Evolutionary conservation across 2,329 filamentous ascomycete species (phyloP), one percentile per base, ranked within the genome.

Genomic region (Coniella lustricola): DNA sequence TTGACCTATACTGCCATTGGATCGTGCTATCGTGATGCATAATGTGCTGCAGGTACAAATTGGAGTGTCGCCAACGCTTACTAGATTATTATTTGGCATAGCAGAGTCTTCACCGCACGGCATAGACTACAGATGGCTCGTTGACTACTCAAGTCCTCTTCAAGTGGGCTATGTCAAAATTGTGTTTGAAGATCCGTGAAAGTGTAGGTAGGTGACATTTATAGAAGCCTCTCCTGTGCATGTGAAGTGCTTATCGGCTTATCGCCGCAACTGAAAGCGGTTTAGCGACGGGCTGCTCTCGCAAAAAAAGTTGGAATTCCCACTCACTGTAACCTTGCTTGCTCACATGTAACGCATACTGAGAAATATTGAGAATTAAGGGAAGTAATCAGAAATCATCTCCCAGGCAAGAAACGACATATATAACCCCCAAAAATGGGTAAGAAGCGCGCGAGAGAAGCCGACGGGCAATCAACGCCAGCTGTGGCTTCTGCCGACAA

Each of bases 381-480:
- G 14, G 7, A 16, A 13, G 17, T 12, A 45, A 21, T 10, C 40
- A 25, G 2, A 17, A 34, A 18, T 8, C 22, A 16, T 20, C 34
- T 18, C 16, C 9, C 4, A 10, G 34, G n/a, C 18, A 22, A 21
- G 12, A 5, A 17, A 43, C 20, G 22, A 43, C 32, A 32, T 31
- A 21, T 16, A 29, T 10, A 29, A 10, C 25, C 5, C 25, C 5
- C 25, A 46, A 46, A 2, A 51, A 67, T 67, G 65, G 64, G 57
- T 10, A 67, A 65, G 52, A 67, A 67, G 46, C 56, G 65, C 29
- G 52, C 64, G 54, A 65, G 65, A 62, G 63, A 67, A 17, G 58
- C 57, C 33, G 63, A 63, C 42, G 60, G 54, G 37, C 59, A 60
- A 50, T 49, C 49, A 46, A 52, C 49, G 42, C 47, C 55, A 22